Percentiles rank a stretch among this genome's conserved stretches.
Evolutionary conservation across 257 asterid species (phyloP).

Genomic region (Rauvolfia tetraphylla): DNA sequence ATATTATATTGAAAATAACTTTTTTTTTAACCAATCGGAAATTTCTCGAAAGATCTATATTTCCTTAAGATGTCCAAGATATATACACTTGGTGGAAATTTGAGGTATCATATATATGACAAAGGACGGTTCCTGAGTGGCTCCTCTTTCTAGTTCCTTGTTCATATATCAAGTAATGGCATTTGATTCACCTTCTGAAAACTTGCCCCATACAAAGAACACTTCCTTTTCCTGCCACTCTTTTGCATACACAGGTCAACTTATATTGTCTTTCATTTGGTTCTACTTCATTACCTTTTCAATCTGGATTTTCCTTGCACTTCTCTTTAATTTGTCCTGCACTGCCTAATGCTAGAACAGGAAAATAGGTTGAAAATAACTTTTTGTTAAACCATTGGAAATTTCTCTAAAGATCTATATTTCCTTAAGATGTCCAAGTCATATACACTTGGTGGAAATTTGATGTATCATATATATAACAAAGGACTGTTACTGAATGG

Average conservation of each 20-base stretch:
- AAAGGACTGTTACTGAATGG: background rate
- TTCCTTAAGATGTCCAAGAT: background rate
- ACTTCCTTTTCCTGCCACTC: background rate
- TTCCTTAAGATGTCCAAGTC: background rate
- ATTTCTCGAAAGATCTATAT: background rate
- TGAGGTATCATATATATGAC: background rate
- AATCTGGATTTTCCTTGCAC: background rate
- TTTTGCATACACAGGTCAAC: background rate
- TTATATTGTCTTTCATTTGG: conserved; percentile 26
- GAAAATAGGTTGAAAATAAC: background rate
- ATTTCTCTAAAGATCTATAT: background rate
- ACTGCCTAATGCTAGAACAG: background rate
- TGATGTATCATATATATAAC: background rate
- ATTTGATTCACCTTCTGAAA: background rate
- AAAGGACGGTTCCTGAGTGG: background rate
- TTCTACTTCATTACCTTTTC: background rate
- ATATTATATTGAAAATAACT: background rate
- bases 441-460: background rate
- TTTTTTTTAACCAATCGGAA: background rate
- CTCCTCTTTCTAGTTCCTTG: background rate
- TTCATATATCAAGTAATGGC: background rate
- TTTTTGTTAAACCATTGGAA: background rate
- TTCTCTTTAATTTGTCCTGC: background rate
- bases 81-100: background rate
- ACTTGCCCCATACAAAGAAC: background rate